These are phyloP conservation scores for Neodidymelliopsis sp. DNA, from an alignment of 2,329 filamentous ascomycete species.

Conservation along the genomic window DNA sequence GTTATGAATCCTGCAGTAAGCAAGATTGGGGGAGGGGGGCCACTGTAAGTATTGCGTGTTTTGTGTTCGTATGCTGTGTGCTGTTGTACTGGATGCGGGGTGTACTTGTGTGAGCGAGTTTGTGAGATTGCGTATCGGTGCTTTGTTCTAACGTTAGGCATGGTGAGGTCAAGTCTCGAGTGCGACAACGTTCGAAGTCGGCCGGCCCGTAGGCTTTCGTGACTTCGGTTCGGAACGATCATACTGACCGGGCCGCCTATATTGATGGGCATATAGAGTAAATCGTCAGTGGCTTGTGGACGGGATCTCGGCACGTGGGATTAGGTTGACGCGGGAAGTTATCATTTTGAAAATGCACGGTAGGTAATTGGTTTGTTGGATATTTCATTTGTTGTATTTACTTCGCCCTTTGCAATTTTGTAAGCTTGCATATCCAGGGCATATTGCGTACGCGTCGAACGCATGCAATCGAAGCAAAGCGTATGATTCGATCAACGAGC, in stretches of 20 bases:
- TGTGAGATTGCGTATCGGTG: neutral
- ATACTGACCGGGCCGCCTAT: neutral
- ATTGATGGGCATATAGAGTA: neutral
- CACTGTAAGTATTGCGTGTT: no score
- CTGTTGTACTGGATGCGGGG: neutral
- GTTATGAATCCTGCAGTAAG: no score
- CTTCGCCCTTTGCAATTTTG: neutral
- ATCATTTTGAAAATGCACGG: neutral
- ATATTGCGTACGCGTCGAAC: constrained; percentile 2
- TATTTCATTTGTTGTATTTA: no score
- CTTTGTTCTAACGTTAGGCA: neutral
- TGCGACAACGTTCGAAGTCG: neutral
- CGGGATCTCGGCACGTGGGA: neutral
- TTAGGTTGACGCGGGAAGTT: neutral
- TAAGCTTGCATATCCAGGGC: neutral
- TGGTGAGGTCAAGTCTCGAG: neutral
- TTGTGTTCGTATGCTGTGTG: neutral
- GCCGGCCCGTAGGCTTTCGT: neutral
- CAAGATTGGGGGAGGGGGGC: no score
- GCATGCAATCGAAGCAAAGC: neutral
- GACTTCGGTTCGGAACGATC: neutral
- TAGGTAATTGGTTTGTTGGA: constrained; percentile 3
- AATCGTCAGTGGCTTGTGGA: neutral
- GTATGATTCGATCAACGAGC: neutral
- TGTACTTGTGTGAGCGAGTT: neutral